A percentile compares a stretch with the other conserved stretches of the same genome.
Evolutionary conservation across 2,329 filamentous ascomycete species (phyloP).

Genomic region (Botryotinia narcissicola): DNA sequence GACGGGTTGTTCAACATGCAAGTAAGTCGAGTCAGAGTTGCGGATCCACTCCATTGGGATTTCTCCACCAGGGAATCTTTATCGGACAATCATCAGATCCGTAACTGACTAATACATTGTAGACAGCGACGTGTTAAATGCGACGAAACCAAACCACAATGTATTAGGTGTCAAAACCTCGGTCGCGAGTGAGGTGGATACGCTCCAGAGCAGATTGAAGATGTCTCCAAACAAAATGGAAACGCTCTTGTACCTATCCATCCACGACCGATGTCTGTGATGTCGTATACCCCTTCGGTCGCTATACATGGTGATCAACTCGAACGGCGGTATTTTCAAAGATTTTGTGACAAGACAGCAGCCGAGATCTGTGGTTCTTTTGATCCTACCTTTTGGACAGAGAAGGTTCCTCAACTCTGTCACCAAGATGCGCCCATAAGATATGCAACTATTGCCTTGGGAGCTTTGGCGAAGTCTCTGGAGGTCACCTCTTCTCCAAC

Average conservation of each 20-base stretch:
- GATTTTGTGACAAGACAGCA: slow-evolving; percentile 38
- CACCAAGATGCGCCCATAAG: slow-evolving; percentile 36
- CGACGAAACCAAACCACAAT: slow-evolving; percentile 39
- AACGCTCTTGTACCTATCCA: slow-evolving; percentile 34
- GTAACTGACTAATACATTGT: slow-evolving; percentile 24
- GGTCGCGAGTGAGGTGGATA: slow-evolving; percentile 39
- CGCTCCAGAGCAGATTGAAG: slow-evolving; percentile 33
- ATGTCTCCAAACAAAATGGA: slow-evolving; percentile 29
- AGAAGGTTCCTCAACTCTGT: slow-evolving; percentile 38
- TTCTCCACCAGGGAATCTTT: slow-evolving; percentile 6
- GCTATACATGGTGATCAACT: slow-evolving; percentile 34
- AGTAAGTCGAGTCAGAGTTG: slow-evolving; percentile 30
- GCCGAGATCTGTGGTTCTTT: slow-evolving; percentile 36
- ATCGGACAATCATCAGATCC: slow-evolving; percentile 10
- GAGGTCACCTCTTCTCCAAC: slow-evolving; percentile 37
- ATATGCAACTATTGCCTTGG: slow-evolving; percentile 36
- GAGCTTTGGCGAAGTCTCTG: slow-evolving; percentile 35
- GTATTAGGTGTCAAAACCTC: slow-evolving; percentile 38
- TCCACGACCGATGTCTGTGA: slow-evolving; percentile 36
- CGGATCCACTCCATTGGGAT: slow-evolving; percentile 13
- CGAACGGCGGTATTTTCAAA: slow-evolving; percentile 38
- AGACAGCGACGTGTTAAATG: slow-evolving; percentile 40
- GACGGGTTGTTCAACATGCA: slow-evolving; percentile 39
- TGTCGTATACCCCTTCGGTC: slow-evolving; percentile 34
- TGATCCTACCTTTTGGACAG: slow-evolving; percentile 37